phyloP scores from a whole-genome alignment of 2,329 filamentous ascomycete species.

The Penicillium crustosum region DNA sequence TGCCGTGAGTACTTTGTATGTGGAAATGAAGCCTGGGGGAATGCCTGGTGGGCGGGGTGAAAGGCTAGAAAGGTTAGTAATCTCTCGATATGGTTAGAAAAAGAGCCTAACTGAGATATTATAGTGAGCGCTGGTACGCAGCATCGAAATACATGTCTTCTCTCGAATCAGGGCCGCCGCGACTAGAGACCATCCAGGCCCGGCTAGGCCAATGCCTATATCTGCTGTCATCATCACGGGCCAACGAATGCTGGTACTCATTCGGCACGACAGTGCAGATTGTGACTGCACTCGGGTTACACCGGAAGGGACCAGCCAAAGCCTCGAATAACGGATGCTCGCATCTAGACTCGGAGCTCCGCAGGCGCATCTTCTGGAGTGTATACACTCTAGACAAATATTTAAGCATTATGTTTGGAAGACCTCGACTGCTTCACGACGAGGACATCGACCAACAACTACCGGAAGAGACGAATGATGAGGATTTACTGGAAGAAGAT shows the following conservation, averaged over 20 bases:
- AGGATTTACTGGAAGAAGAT: slow-evolving; percentile 53
- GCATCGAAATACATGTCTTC: slow-evolving; percentile 39
- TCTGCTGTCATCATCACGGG: slow-evolving; percentile 57
- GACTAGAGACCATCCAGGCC: slow-evolving; percentile 58
- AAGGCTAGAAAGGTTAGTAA: slow-evolving; percentile 26
- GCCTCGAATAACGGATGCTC: slow-evolving; percentile 30
- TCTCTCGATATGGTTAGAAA: not conserved
- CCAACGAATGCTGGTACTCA: slow-evolving; percentile 62
- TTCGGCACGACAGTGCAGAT: slow-evolving; percentile 60
- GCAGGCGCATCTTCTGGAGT: slow-evolving; percentile 62
- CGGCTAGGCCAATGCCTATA: slow-evolving; percentile 60
- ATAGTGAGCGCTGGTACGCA: slow-evolving; percentile 41
- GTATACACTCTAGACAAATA: slow-evolving; percentile 64
- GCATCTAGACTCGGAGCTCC: slow-evolving; percentile 50
- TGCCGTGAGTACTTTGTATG: slow-evolving; percentile 49
- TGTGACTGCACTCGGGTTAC: slow-evolving; percentile 47
- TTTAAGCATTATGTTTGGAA: slow-evolving; percentile 61
- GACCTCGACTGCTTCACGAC: slow-evolving; percentile 61
- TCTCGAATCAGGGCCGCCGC: slow-evolving; percentile 54
- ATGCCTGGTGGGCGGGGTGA: slow-evolving; percentile 25
- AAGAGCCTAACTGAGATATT: not conserved
- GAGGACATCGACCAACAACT: slow-evolving; percentile 63
- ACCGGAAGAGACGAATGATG: slow-evolving; percentile 58
- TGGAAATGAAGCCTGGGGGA: slow-evolving; percentile 42
- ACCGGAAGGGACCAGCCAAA: slow-evolving; percentile 34